Percentiles rank a stretch among this genome's conserved stretches.
Conservation (phyloP, 441 rosid genomes). For the Erysimum cheiri region DNA sequence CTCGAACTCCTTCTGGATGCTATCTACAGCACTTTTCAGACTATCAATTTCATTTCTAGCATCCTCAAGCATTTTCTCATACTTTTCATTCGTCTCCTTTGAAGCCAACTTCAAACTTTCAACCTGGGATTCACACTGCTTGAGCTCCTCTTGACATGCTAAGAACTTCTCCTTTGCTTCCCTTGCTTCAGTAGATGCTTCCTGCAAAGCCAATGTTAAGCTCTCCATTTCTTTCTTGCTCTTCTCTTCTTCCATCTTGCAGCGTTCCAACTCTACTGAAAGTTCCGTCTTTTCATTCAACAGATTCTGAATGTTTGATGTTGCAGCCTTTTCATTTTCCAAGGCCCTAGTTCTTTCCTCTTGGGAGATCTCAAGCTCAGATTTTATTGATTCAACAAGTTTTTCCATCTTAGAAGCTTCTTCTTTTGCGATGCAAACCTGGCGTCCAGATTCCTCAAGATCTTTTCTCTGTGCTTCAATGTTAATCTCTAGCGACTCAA, state of each 20-base stretch:
- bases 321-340: conserved; percentile 73
- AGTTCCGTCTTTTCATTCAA: conserved; percentile 72
- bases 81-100: conserved; percentile 69
- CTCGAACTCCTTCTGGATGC: conserved; percentile 53
- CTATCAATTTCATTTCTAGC: conserved; percentile 61
- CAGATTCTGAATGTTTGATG: conserved; percentile 63
- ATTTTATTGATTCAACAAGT: conserved; percentile 57
- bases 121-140: conserved; percentile 60
- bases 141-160: conserved; percentile 62
- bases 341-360: conserved; percentile 73
- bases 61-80: conserved; percentile 68
- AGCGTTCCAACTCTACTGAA: conserved; percentile 59
- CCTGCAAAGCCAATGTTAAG: conserved; percentile 76
- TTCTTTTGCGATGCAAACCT: conserved; percentile 51
- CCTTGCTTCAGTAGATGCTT: conserved; percentile 79
- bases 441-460: conserved; percentile 64
- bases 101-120: conserved; percentile 67
- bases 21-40: conserved; percentile 52
- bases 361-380: conserved; percentile 61
- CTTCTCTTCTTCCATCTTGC: conserved; percentile 79
- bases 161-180: conserved; percentile 75
- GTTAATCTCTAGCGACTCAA: conserved; percentile 73
- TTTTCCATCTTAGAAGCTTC: conserved; percentile 56
- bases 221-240: conserved; percentile 89
- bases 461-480: conserved; percentile 63